A percentile compares a stretch with the other conserved stretches of the same genome.
Conservation (phyloP, 2,329 filamentous ascomycete genomes). For the Amauroascus verrucosus region DNA sequence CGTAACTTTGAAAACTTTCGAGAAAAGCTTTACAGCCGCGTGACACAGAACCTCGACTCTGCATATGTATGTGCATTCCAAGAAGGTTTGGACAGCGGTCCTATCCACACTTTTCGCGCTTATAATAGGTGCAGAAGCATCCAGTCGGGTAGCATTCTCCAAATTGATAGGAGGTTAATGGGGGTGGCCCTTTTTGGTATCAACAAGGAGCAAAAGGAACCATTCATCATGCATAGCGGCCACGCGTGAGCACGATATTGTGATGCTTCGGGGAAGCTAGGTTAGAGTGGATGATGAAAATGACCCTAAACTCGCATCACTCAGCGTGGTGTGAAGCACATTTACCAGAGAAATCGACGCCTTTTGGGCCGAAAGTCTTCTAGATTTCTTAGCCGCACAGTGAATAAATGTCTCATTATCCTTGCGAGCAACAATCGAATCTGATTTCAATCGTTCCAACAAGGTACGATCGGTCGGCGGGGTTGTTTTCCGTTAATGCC, state of each 20-base stretch:
- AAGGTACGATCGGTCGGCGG: background rate
- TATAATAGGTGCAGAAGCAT: background rate
- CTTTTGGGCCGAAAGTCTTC: background rate
- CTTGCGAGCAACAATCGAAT: background rate
- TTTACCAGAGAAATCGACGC: background rate
- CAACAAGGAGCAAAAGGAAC: background rate
- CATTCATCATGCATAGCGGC: background rate
- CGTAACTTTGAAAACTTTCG: background rate
- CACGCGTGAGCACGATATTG: background rate
- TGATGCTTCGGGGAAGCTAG: background rate
- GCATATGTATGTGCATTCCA: background rate
- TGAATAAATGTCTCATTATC: slow-evolving; percentile 7
- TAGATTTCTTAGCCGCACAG: background rate
- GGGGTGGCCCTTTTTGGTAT: background rate
- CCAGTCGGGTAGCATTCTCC: background rate
- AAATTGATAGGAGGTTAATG: background rate
- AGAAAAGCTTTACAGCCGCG: slow-evolving; percentile 4
- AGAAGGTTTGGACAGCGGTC: background rate
- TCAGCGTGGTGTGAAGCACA: background rate
- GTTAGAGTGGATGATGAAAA: background rate
- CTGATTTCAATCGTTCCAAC: background rate
- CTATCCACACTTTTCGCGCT: background rate
- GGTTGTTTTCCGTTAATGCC: background rate
- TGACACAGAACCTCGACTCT: background rate
- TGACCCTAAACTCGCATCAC: background rate